Evolutionary conservation across 192 early-diverging fungal genomes (phyloP), one percentile per base, ranked within the genome.

Genomic region (Linnemannia hyalina): DNA sequence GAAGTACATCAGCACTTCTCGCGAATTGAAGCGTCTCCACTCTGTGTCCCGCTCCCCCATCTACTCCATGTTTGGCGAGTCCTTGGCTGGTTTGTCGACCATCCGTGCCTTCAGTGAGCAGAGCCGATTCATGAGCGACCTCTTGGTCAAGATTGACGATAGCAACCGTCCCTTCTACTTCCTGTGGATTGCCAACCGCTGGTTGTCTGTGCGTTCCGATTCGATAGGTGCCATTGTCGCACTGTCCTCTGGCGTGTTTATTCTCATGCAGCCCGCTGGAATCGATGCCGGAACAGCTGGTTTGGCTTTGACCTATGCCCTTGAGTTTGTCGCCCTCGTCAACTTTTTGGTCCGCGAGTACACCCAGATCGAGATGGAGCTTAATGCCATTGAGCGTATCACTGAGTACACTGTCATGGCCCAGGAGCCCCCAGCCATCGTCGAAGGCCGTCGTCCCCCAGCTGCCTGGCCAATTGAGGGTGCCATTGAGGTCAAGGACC

Each of bases 21-120:
- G 98, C 46, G 97, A 98, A 84, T 89, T 99, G 73, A 98, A 99
- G 91, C 94, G 97, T 35, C 80, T 98, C 49, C 95, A 97, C 70
- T 95, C 95, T 26, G 89, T 95, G 40, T 92, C 95, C 9, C 90
- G 95, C 10, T 94, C 93, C 11, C 97, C 97, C 5, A 92, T 97
- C 32, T 96, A 93, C 80, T 92, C 96, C 0, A 89, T 76, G 68
- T 93, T 93, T 76, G 91, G 92, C 29, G 93, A 94, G 82, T 89
- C 93, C 0, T 72, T 93, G 26, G 84, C 84, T 92, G 77, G 95
- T 89, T 85, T 94, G 88, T 68, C 91, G 84, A 95, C 95, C 6
- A 95, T 98, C 65, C 94, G 97, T 4, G 96, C 97, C 1, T 98
- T 94, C 81, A 92, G 93, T 9, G 91, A 91, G 36, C 88, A 96